phyloP scores from a whole-genome alignment of 169 alveolate species.

The Eimeria maxima region DNA sequence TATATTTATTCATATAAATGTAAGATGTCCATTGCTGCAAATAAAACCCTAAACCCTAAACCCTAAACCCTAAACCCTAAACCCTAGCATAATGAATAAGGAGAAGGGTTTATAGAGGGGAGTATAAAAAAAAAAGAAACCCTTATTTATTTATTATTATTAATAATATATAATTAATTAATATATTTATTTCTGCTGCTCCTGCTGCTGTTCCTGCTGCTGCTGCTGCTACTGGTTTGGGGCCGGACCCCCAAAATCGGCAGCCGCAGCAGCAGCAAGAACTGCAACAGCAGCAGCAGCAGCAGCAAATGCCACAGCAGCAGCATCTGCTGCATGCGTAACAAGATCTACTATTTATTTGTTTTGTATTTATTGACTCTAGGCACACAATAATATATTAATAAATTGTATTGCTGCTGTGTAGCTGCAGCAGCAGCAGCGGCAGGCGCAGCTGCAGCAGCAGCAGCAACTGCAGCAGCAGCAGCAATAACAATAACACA shows the following conservation, averaged over 20 bases:
- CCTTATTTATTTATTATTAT: not conserved
- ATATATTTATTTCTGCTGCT: not conserved
- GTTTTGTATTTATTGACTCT: too few relatives aligned
- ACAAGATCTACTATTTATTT: too few relatives aligned
- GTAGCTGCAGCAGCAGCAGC: conserved; percentile 66
- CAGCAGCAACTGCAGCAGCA: conserved; percentile 40
- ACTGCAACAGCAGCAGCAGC: not conserved
- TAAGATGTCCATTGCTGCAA: not conserved
- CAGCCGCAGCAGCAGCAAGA: not conserved
- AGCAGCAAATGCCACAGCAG: too few relatives aligned
- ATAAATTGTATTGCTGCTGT: too few relatives aligned
- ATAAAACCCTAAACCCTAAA: conserved; percentile 34
- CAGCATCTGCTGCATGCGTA: too few relatives aligned
- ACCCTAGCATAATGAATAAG: not conserved
- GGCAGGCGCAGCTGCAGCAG: conserved; percentile 40
- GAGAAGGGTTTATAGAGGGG: not conserved
- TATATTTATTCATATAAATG: not conserved
- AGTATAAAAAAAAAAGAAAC: not conserved
- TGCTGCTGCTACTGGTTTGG: not conserved
- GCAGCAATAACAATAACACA: not conserved
- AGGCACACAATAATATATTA: too few relatives aligned
- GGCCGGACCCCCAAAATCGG: not conserved
- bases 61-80: conserved; percentile 40
- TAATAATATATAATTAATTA: not conserved
- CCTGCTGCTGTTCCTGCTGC: conserved; percentile 24